phyloP scores from a whole-genome alignment of 352 stramenopile genomes.

The Pythium chondricola region DNA sequence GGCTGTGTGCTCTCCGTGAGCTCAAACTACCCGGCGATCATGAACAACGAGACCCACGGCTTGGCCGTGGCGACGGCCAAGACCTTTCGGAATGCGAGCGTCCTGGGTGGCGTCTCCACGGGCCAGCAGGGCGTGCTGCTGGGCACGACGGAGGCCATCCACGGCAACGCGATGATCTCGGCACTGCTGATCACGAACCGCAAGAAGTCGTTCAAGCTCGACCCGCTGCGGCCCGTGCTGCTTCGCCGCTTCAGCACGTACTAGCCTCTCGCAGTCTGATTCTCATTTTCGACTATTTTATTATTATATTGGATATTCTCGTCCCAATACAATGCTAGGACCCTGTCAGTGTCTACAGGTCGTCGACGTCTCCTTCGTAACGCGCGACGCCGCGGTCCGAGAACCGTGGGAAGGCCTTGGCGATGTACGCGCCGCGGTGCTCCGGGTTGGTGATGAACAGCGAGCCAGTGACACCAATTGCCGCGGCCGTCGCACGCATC shows the following conservation, averaged over 20 bases:
- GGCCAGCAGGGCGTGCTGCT: constrained; percentile 69
- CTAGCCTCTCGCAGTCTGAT: constrained; percentile 17
- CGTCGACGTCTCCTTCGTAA: constrained; percentile 79
- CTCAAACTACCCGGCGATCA: constrained; percentile 58
- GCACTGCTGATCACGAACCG: constrained; percentile 74
- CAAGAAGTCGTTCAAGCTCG: constrained; percentile 63
- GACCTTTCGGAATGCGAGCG: constrained; percentile 45
- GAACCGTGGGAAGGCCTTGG: constrained; percentile 91
- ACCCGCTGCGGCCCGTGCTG: constrained; percentile 39
- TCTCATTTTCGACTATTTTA: constrained; percentile 1
- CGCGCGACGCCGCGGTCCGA: constrained; percentile 73
- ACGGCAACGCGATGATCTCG: constrained; percentile 79
- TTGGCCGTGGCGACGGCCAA: constrained; percentile 46
- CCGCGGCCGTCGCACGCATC: constrained; percentile 92
- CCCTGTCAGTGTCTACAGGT: constrained; percentile 34
- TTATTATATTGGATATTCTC: constrained; percentile 3
- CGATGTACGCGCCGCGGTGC: constrained; percentile 95
- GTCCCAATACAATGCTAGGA: not conserved
- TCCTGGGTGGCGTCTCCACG: constrained; percentile 54
- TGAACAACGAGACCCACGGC: constrained; percentile 56
- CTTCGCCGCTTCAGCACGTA: constrained; percentile 51
- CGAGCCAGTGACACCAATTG: constrained; percentile 90
- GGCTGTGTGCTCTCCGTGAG: constrained; percentile 64
- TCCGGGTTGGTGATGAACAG: constrained; percentile 97
- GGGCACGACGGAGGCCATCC: constrained; percentile 41